These are phyloP conservation scores for Phenoliferia sp. DNA, from an alignment of 1,284 basidiomycete species.

Conservation along the genomic window DNA sequence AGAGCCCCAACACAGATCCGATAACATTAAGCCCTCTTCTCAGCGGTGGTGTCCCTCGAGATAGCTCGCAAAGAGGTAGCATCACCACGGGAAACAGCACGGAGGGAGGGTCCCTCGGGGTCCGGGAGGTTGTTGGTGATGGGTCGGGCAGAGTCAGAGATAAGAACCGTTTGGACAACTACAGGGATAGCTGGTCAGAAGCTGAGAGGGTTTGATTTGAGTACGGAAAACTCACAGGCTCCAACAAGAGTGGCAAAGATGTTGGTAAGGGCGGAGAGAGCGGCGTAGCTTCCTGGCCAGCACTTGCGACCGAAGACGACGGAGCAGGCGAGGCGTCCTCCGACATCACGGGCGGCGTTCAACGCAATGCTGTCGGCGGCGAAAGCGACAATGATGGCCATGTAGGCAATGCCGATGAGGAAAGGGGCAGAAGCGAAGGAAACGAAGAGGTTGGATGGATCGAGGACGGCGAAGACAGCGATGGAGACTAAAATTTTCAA, in stretches of 20 bases:
- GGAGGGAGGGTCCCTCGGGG: conserved; percentile 4
- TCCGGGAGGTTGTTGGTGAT: conserved; percentile 19
- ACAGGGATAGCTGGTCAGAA: conserved; percentile 16
- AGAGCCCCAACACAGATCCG: no score
- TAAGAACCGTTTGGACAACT: conserved; percentile 25
- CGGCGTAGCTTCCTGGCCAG: conserved; percentile 17
- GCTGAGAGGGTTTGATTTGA: background rate
- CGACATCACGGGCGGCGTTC: conserved; percentile 30
- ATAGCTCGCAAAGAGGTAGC: conserved; percentile 4
- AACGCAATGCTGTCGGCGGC: conserved; percentile 12
- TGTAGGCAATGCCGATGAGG: conserved; percentile 29
- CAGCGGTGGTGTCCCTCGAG: background rate
- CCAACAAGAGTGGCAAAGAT: conserved; percentile 23
- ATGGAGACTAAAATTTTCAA: conserved; percentile 12
- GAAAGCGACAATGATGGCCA: conserved; percentile 11
- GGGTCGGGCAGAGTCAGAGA: conserved; percentile 18
- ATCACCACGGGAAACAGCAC: background rate
- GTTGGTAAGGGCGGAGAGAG: conserved; percentile 23
- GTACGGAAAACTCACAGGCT: background rate
- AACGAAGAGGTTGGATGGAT: conserved; percentile 31
- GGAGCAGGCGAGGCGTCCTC: conserved; percentile 26
- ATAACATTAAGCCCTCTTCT: background rate
- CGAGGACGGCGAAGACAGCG: conserved; percentile 33
- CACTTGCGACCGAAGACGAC: conserved; percentile 9
- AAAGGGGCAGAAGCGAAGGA: conserved; percentile 25